Evolutionary conservation across 106 monocot genomes (phyloP), one percentile per base, ranked within the genome.

Genomic region (Chionographis japonica): DNA sequence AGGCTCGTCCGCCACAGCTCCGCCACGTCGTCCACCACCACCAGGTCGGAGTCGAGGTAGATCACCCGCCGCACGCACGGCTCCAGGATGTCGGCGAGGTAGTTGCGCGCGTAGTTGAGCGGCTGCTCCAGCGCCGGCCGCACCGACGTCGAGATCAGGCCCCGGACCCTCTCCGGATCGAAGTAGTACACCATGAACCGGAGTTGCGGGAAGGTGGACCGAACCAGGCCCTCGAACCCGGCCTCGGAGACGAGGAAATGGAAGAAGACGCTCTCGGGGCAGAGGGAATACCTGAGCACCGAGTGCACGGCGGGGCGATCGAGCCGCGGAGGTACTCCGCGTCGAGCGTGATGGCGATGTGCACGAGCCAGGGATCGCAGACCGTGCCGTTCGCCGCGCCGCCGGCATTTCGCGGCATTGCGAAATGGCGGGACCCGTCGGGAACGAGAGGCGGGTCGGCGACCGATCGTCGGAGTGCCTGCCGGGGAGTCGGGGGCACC

Each of bases 11-110:
- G 50, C 98, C 98, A 99, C 6, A 99, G 85, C 79, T 99, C 93
- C 41, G 68, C 75, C 36, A 99, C 77, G 80, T 99, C 98, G 78
- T 99, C 98, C 37, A 93, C 85, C 52, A 99, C 72, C 35, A 99
- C 89, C 35, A 99, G 90, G 65, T 99, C 98, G 36, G 98, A 99
- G 75, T 99, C 98, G 38, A 99, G 85, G 81, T 99, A 99, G 72
- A 99, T 86, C 50, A 99, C 84, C 36, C 93, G 87, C 46, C 78
- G 71, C 12, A 99, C 90, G 81, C 98, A 99, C 6, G 90, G 83
- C 62, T 86, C 81, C 40, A 99, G 83, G 53, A 99, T 67, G 61
- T 93, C 93, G 56, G 87, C 93, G 16, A 99, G 93, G 87, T 99
- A 99, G 80, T 99, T 99, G 17, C 93, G 67, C 4, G 98, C 98